Evolutionary conservation across 73 alveolate genomes (phyloP).

Genomic region (Blepharisma stoltei): DNA sequence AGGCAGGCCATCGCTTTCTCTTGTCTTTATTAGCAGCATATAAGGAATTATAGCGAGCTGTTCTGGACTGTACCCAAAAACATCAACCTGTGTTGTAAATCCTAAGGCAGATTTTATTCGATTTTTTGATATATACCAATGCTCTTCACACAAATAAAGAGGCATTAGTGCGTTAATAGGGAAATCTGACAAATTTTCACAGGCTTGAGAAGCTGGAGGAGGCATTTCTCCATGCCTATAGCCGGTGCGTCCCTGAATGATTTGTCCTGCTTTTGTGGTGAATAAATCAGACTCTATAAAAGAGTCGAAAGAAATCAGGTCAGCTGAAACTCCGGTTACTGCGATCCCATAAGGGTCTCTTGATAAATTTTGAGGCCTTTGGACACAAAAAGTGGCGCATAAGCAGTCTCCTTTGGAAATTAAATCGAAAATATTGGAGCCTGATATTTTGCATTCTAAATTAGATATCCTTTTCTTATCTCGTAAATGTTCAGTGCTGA

Average conservation of each 20-base stretch:
- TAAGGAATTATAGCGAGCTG: not conserved
- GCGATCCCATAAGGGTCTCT: not conserved
- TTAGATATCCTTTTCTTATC: not conserved
- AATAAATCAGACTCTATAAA: constrained; percentile 2
- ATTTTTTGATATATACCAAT: not conserved
- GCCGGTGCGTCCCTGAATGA: not conserved
- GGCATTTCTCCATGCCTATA: constrained; percentile 18
- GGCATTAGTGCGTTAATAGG: not conserved
- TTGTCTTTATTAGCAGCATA: not conserved
- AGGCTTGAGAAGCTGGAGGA: not conserved
- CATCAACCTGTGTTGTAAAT: not conserved
- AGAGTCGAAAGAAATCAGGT: not conserved
- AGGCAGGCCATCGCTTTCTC: not conserved
- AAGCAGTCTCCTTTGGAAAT: constrained; percentile 19
- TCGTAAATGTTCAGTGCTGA: not conserved
- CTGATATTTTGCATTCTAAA: not conserved
- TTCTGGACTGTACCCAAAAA: constrained; percentile 1
- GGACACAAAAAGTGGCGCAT: not conserved
- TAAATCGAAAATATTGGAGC: not conserved
- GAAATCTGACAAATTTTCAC: not conserved
- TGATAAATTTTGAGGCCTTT: constrained; percentile 9
- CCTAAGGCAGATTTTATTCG: not conserved
- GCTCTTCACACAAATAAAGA: not conserved
- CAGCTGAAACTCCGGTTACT: not conserved
- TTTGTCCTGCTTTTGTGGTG: constrained; percentile 25